Conservation (phyloP, 768 basidiomycete genomes). For the Trametes maxima region DNA sequence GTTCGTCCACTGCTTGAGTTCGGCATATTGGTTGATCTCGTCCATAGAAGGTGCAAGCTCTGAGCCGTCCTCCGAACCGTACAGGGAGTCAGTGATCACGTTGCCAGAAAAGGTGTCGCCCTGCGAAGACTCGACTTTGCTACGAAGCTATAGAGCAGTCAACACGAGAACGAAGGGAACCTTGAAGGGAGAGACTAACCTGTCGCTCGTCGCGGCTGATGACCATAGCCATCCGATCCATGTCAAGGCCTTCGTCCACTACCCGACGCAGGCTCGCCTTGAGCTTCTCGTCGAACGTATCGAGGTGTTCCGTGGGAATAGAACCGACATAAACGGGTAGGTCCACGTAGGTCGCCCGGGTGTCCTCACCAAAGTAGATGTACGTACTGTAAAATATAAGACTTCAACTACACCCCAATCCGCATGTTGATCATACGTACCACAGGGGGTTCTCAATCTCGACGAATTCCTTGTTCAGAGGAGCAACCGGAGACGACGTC, state of each 20-base stretch:
- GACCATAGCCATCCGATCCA: slow-evolving; percentile 86
- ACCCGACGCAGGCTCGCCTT: slow-evolving; percentile 70
- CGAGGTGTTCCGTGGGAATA: slow-evolving; percentile 78
- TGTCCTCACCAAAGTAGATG: slow-evolving; percentile 82
- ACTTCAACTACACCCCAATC: neutral
- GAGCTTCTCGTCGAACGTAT: slow-evolving; percentile 70
- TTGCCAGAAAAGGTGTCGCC: slow-evolving; percentile 77
- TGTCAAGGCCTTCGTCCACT: slow-evolving; percentile 77
- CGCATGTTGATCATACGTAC: slow-evolving; percentile 42
- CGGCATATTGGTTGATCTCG: slow-evolving; percentile 72
- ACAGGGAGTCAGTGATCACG: slow-evolving; percentile 83
- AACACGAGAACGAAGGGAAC: neutral
- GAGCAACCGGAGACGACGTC: slow-evolving; percentile 80
- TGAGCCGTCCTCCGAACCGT: slow-evolving; percentile 81
- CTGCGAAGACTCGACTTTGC: slow-evolving; percentile 80
- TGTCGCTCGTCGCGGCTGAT: slow-evolving; percentile 89
- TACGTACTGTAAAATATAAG: slow-evolving; percentile 57
- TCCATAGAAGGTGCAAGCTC: slow-evolving; percentile 74
- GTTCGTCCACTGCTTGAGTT: slow-evolving; percentile 70
- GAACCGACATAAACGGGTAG: slow-evolving; percentile 81
- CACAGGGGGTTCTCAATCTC: slow-evolving; percentile 91
- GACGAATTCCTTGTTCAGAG: slow-evolving; percentile 87
- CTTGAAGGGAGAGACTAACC: slow-evolving; percentile 40
- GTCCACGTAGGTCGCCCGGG: slow-evolving; percentile 69
- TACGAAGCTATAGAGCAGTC: slow-evolving; percentile 60